phyloP scores from a whole-genome alignment of 73 alveolate genomes.

The Tetrahymena thermophila region DNA sequence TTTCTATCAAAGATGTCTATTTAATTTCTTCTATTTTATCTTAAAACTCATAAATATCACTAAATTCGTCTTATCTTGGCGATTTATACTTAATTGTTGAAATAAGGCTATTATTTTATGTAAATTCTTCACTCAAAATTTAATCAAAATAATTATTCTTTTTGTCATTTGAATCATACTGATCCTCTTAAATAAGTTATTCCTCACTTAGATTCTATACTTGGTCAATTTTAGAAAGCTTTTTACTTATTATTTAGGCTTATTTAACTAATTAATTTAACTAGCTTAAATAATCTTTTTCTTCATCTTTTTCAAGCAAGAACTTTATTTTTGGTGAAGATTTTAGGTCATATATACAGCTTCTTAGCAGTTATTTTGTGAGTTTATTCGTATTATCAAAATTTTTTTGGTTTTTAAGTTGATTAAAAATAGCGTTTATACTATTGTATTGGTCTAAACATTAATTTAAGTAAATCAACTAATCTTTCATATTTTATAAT shows the following conservation, averaged over 20 bases:
- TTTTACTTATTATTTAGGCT: not conserved
- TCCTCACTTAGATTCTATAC: not conserved
- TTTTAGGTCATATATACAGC: not conserved
- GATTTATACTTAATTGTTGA: not conserved
- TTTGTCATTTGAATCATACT: not conserved
- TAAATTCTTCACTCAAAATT: not conserved
- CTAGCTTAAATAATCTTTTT: not conserved
- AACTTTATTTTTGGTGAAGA: not conserved
- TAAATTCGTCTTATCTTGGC: not conserved
- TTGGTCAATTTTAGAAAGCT: not conserved
- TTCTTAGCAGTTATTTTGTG: not conserved
- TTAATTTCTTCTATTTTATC: not conserved
- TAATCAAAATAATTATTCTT: not conserved
- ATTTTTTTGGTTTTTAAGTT: not conserved
- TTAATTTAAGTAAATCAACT: not conserved
- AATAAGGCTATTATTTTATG: not conserved
- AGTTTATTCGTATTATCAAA: not conserved
- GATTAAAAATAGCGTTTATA: not conserved
- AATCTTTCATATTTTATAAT: not conserved
- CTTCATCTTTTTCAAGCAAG: not conserved
- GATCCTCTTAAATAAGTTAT: not conserved
- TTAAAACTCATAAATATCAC: not conserved
- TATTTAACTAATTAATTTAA: not conserved
- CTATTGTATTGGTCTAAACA: not conserved
- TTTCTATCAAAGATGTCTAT: not conserved